Conservation (phyloP, 805 yeast species). For the Candida nonsorbophila region DNA sequence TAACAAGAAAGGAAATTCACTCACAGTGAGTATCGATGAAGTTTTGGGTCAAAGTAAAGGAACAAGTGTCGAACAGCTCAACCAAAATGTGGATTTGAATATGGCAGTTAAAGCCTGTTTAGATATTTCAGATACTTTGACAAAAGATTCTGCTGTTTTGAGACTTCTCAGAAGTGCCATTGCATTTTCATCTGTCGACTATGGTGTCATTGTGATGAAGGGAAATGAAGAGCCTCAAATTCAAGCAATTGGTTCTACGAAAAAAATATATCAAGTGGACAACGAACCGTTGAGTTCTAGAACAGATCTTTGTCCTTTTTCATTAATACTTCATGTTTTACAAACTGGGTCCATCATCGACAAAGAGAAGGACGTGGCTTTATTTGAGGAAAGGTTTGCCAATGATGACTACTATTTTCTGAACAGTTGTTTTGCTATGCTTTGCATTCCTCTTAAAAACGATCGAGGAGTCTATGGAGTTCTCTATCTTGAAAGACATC, state of each 20-base stretch:
- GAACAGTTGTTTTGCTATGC: constrained; percentile 25
- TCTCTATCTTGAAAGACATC: constrained; percentile 8
- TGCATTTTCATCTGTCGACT: constrained; percentile 25
- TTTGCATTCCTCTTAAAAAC: constrained; percentile 43
- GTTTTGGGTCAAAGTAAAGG: background rate
- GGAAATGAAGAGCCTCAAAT: constrained; percentile 17
- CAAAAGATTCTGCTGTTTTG: constrained; percentile 28
- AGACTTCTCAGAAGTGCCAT: constrained; percentile 36
- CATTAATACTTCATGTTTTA: constrained; percentile 32
- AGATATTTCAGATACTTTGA: constrained; percentile 44
- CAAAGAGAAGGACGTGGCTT: constrained; percentile 27
- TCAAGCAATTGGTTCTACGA: constrained; percentile 23
- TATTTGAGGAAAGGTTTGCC: constrained; percentile 27
- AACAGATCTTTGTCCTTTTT: constrained; percentile 39
- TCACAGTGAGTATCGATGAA: no score
- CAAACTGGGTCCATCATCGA: constrained; percentile 30
- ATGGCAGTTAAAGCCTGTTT: constrained; percentile 42
- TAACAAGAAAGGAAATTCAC: background rate
- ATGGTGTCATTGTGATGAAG: constrained; percentile 25
- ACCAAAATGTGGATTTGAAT: constrained; percentile 13
- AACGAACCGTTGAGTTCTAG: constrained; percentile 33
- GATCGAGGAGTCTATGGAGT: constrained; percentile 33
- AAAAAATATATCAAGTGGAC: constrained; percentile 16
- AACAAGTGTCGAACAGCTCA: background rate
- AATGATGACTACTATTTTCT: constrained; percentile 37